phyloP scores from a whole-genome alignment of 805 yeast species.

The Pichia membranifaciens region DNA sequence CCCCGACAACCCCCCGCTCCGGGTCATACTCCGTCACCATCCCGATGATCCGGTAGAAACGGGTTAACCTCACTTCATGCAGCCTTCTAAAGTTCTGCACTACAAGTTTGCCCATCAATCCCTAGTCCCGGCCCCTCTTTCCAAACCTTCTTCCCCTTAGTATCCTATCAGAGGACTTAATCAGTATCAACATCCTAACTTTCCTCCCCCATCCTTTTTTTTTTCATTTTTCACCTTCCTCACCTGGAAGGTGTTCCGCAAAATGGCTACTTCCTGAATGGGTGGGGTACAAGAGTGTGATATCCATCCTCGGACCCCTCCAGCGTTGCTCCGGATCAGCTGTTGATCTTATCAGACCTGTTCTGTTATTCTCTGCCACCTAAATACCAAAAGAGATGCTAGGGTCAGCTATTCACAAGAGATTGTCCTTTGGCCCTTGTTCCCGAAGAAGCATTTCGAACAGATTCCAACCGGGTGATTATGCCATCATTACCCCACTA shows the following conservation, averaged over 20 bases:
- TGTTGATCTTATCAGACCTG: too few relatives aligned
- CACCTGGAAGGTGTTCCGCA: too few relatives aligned
- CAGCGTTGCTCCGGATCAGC: too few relatives aligned
- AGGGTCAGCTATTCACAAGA: neutral
- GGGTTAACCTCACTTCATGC: constrained; percentile 9
- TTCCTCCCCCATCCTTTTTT: too few relatives aligned
- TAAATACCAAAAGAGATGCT: neutral
- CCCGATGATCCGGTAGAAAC: constrained; percentile 19
- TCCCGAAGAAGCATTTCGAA: constrained; percentile 5
- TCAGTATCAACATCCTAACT: too few relatives aligned
- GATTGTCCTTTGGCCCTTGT: neutral
- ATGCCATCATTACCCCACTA: constrained; percentile 27
- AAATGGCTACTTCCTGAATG: too few relatives aligned
- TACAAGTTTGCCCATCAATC: constrained; percentile 8
- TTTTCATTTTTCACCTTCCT: too few relatives aligned
- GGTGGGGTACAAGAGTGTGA: too few relatives aligned
- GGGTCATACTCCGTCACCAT: constrained; percentile 20
- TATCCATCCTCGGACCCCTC: too few relatives aligned
- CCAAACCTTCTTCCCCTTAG: too few relatives aligned
- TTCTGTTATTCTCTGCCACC: neutral
- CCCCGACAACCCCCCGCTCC: constrained; percentile 14
- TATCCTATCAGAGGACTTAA: too few relatives aligned
- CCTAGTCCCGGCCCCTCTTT: neutral
- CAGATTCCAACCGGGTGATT: constrained; percentile 24
- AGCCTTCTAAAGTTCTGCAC: constrained; percentile 12